Evolutionary conservation across 192 early-diverging fungal species (phyloP), one percentile per base, ranked within the genome.

Genomic region (Umbelopsis sp.): DNA sequence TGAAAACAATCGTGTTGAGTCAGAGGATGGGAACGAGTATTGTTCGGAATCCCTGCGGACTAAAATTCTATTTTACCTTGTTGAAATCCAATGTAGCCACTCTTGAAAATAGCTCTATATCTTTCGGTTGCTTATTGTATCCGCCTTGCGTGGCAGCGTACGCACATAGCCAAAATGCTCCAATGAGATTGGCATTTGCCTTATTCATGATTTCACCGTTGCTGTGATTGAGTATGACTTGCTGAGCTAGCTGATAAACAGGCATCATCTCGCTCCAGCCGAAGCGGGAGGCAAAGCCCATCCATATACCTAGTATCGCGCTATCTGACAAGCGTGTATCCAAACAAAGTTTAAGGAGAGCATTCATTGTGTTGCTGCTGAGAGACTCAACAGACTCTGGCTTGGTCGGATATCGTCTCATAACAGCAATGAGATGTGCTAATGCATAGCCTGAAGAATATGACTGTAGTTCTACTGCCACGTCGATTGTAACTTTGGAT

Each of bases 261-360:
- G 52, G 24, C 14, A 12, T 41, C 53, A 72, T 72, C 22, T 72
- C 52, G 14, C 50, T 21, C 8, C 22, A n/a, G 10, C 72, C 68
- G 4, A 76, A 45, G 0, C 66, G 66, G 3, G 75, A 76, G 2
- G 75, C 75, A 38, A 65, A 71, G 20, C 75, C 75, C 70, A 76
- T 59, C 75, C 66, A 67, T 12, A 76, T 76, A 26, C 75, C 75
- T 8, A 76, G 22, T 1, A 41, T 41, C 45, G 36, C 65, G 29
- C 75, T 76, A 29, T 76, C 75, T 9, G 70, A 59, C 8, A 51
- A 20, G 20, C 17, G 3, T 49, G n/a, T 10, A 9, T 20, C 7
- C 3, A 17, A 0, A 53, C 51, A 16, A 16, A 36, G 24, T 17
- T 53, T 32, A 8, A 71, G 24, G 7, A 76, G 43, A 11, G n/a